Conservation (phyloP, 148 eudicot species). For the Fallopia convolvulus region DNA sequence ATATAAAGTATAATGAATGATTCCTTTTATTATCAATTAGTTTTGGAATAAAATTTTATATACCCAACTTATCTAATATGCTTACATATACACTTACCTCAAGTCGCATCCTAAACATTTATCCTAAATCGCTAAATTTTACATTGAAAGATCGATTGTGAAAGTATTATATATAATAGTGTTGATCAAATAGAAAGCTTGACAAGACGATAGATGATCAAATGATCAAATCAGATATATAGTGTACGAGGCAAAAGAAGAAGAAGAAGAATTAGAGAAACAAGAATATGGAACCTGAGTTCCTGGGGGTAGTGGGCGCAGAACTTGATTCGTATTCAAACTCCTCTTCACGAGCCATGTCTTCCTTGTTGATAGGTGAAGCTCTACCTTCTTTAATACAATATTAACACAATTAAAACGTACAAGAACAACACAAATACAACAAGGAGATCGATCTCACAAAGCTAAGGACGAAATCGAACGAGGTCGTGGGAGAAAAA, state of each 20-base stretch:
- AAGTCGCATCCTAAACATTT: no score
- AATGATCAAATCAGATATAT: not conserved
- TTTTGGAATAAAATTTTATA: no score
- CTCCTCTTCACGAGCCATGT: constrained; percentile 4
- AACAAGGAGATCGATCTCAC: not conserved
- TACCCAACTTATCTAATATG: no score
- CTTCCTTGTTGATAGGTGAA: constrained; percentile 4
- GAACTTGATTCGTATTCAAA: not conserved
- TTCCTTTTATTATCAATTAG: no score
- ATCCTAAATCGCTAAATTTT: no score
- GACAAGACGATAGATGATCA: not conserved
- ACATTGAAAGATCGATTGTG: no score
- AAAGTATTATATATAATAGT: no score
- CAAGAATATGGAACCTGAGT: not conserved
- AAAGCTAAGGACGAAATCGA: not conserved
- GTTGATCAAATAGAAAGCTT: not conserved
- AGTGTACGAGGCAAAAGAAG: no score
- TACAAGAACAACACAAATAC: not conserved
- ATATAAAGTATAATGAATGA: no score
- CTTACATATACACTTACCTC: not conserved
- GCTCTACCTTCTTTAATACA: not conserved
- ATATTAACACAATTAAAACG: not conserved
- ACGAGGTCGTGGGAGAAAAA: not conserved
- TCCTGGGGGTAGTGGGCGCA: not conserved
- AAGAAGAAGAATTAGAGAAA: not conserved